Evolutionary conservation across 1,284 basidiomycete genomes (phyloP).

Genomic region (Leccinum discolor): DNA sequence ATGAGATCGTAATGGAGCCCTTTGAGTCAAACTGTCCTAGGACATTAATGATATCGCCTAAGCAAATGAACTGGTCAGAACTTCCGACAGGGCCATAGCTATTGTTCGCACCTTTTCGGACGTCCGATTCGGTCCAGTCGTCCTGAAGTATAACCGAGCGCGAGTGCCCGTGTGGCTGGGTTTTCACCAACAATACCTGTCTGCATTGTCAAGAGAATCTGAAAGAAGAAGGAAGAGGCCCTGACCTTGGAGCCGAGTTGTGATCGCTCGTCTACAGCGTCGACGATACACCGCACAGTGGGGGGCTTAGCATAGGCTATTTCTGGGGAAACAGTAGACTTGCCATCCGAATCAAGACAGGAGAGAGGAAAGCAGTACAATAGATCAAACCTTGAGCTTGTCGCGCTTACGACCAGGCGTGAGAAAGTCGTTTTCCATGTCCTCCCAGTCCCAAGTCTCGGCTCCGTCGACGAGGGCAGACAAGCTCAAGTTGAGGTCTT

Average conservation of each 20-base stretch:
- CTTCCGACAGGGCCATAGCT: neutral
- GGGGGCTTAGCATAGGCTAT: constrained; percentile 31
- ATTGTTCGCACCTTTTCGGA: constrained; percentile 46
- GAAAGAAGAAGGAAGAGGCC: neutral
- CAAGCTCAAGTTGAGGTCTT: constrained; percentile 25
- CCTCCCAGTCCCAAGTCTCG: constrained; percentile 54
- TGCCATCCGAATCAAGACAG: constrained; percentile 2
- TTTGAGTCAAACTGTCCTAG: constrained; percentile 57
- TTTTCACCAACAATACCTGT: constrained; percentile 45
- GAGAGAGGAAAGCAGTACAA: neutral
- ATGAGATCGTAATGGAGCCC: constrained; percentile 57
- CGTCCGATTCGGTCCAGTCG: constrained; percentile 64
- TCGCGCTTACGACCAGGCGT: constrained; percentile 32
- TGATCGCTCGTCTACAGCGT: constrained; percentile 37
- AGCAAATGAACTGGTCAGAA: neutral
- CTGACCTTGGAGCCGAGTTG: constrained; percentile 19
- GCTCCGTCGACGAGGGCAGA: constrained; percentile 42
- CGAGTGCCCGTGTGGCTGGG: constrained; percentile 39
- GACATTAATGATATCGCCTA: constrained; percentile 81
- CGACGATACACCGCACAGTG: constrained; percentile 55
- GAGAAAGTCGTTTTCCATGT: constrained; percentile 44
- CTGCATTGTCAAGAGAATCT: constrained; percentile 5
- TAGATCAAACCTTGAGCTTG: constrained; percentile 21
- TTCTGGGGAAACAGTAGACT: constrained; percentile 20
- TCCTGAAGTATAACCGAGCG: constrained; percentile 59